Percentiles rank a stretch among this genome's conserved stretches.
Evolutionary conservation across 257 asterid species (phyloP).

Genomic region (Ilex asprella): DNA sequence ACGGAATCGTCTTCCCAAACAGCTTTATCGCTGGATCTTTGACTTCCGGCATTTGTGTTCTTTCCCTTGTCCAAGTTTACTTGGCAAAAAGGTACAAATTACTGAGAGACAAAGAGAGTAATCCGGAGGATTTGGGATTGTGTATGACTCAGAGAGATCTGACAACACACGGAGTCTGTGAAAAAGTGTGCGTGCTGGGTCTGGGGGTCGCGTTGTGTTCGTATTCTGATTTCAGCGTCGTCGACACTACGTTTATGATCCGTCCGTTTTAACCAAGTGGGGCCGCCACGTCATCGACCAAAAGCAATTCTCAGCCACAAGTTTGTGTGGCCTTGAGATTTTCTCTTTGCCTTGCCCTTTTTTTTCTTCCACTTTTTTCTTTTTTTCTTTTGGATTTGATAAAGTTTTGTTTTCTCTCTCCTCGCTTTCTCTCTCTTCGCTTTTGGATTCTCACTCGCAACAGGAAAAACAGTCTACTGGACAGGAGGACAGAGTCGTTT

Average conservation of each 20-base stretch:
- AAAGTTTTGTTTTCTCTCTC: too few relatives aligned
- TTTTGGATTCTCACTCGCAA: too few relatives aligned
- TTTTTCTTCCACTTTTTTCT: too few relatives aligned
- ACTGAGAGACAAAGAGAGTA: background rate
- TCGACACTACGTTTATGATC: background rate
- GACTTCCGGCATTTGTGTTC: background rate
- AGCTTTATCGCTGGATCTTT: conserved; percentile 1
- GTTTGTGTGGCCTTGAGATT: background rate
- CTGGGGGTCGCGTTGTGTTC: background rate
- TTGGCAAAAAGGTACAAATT: background rate
- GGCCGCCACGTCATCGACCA: background rate
- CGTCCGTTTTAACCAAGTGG: background rate
- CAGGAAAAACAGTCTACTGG: too few relatives aligned
- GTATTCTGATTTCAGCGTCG: background rate
- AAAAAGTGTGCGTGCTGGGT: background rate
- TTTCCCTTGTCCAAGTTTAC: background rate
- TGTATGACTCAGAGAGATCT: too few relatives aligned
- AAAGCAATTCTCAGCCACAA: background rate
- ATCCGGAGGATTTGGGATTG: background rate
- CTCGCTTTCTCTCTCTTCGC: too few relatives aligned
- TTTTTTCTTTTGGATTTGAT: too few relatives aligned
- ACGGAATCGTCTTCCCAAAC: background rate
- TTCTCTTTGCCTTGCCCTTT: background rate
- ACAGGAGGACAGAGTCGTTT: too few relatives aligned
- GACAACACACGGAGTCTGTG: background rate